Evolutionary conservation across 176 grass and related monocot genomes (phyloP), one percentile per base, ranked within the genome.

Genomic region (Elaeis guineensis): DNA sequence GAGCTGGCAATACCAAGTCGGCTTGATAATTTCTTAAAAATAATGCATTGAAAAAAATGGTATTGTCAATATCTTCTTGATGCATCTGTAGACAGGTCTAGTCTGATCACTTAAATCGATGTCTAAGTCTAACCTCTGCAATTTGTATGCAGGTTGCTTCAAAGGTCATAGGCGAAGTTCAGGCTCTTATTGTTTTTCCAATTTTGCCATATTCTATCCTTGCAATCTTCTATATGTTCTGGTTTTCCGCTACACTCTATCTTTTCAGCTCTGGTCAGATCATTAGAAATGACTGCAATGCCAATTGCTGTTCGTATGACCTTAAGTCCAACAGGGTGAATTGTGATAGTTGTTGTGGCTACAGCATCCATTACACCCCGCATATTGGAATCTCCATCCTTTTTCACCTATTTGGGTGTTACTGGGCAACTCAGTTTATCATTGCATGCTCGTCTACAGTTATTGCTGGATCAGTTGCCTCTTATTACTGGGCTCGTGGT

Each of bases 91-190:
- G 35, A 44, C 2, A 44, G 11, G 35, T 44, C 11, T 44, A 44
- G 35, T 44, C 35, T 12, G 35, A 12, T 44, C 11, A 12, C 35
- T 12, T 44, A 12, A 44, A 9, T 44, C 2, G 11, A 44, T 14
- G 35, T 9, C 35, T n/a, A n/a, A n/a, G n/a, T n/a, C n/a, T 44
- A 44, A 44, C 35, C 1, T 44, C 28, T 30, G 5, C 5, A 44
- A 44, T 14, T 2, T 44, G 35, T 75, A 23, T 63, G 30, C 79
- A 98, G 93, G 93, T 98, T 69, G 93, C 93, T 60, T 84, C 93
- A 21, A 98, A 98, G 68, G 93, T 98, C 54, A 98, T 98, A 57
- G 88, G 93, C 48, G 93, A 98, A 79, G 93, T 98, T 50, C 88
- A 98, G 68, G 88, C 93, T 50, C 70, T 98, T 20, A 92, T 98